These are phyloP conservation scores for Globisporangium splendens DNA, from an alignment of 352 stramenopile species.

Conservation along the genomic window DNA sequence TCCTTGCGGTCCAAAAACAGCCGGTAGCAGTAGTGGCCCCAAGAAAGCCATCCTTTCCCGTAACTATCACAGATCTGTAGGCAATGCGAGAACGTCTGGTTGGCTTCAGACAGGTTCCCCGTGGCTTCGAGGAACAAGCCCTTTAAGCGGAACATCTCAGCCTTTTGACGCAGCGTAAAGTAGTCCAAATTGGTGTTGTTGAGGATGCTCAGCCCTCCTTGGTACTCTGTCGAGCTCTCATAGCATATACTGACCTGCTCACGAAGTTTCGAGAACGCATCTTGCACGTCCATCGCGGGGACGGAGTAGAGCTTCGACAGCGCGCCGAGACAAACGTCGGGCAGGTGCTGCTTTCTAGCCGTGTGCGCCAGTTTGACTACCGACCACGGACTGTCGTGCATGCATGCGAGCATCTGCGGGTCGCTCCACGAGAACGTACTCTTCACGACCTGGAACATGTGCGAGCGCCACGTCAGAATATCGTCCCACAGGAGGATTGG, in stretches of 20 bases:
- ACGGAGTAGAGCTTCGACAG: slow-evolving; percentile 87
- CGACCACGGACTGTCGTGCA: slow-evolving; percentile 93
- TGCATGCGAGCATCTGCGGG: slow-evolving; percentile 83
- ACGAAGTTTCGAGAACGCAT: slow-evolving; percentile 90
- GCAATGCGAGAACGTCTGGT: slow-evolving; percentile 89
- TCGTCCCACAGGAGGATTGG: slow-evolving; percentile 91
- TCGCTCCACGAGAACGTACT: slow-evolving; percentile 87
- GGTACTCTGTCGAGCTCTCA: slow-evolving; percentile 84
- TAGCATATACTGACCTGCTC: slow-evolving; percentile 93
- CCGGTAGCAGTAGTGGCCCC: slow-evolving; percentile 90
- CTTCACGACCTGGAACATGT: slow-evolving; percentile 92
- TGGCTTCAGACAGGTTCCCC: slow-evolving; percentile 72
- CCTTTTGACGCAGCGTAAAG: slow-evolving; percentile 90
- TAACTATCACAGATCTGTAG: slow-evolving; percentile 91
- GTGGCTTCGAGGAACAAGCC: slow-evolving; percentile 87
- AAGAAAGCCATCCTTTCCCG: slow-evolving; percentile 93
- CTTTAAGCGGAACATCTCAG: slow-evolving; percentile 91
- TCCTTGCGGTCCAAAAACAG: slow-evolving; percentile 80
- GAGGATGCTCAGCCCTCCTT: slow-evolving; percentile 86
- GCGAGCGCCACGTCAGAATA: slow-evolving; percentile 90
- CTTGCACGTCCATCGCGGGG: slow-evolving; percentile 90
- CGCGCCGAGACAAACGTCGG: slow-evolving; percentile 82
- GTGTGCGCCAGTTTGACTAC: slow-evolving; percentile 90
- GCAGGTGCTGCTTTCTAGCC: slow-evolving; percentile 87
- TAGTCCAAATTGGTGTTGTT: slow-evolving; percentile 94